phyloP scores from a whole-genome alignment of 2,329 filamentous ascomycete species.

The Xylariaceae sp. region DNA sequence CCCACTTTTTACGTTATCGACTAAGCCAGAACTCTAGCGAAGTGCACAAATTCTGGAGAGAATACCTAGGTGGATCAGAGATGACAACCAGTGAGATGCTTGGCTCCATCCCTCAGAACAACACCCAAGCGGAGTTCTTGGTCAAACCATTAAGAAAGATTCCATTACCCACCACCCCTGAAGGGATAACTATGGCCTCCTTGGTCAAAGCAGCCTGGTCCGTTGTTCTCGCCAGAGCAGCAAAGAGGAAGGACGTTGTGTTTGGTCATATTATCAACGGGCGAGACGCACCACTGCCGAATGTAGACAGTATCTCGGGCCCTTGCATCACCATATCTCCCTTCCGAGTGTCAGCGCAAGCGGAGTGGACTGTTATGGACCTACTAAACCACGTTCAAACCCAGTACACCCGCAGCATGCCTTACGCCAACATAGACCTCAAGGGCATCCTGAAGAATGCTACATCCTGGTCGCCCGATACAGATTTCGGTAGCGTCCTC shows the following conservation, averaged over 20 bases:
- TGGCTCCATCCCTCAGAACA: no score
- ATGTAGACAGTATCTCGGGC: not conserved
- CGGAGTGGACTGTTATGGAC: not conserved
- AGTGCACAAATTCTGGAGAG: conserved; percentile 11
- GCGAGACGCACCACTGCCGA: not conserved
- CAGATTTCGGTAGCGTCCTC: conserved; percentile 14
- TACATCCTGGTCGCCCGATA: conserved; percentile 9
- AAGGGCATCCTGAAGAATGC: not conserved
- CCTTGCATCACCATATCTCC: conserved; percentile 20
- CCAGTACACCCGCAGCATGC: conserved; percentile 11
- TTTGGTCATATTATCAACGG: conserved; percentile 17
- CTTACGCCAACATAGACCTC: conserved; percentile 11
- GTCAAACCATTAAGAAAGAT: not conserved
- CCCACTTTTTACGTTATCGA: conserved; percentile 6
- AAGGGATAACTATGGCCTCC: conserved; percentile 8
- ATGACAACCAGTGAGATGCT: conserved; percentile 1
- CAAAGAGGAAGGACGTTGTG: conserved; percentile 13
- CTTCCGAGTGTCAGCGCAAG: not conserved
- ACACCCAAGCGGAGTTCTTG: not conserved
- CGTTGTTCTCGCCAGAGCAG: not conserved
- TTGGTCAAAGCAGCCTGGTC: conserved; percentile 18
- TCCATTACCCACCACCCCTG: not conserved
- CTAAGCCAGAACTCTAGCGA: not conserved
- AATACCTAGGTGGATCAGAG: conserved; percentile 3
- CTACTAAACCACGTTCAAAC: conserved; percentile 15